Percentiles rank a stretch among this genome's conserved stretches.
phyloP scores from a whole-genome alignment of 768 basidiomycete species.

The Tricholoma terreum region DNA sequence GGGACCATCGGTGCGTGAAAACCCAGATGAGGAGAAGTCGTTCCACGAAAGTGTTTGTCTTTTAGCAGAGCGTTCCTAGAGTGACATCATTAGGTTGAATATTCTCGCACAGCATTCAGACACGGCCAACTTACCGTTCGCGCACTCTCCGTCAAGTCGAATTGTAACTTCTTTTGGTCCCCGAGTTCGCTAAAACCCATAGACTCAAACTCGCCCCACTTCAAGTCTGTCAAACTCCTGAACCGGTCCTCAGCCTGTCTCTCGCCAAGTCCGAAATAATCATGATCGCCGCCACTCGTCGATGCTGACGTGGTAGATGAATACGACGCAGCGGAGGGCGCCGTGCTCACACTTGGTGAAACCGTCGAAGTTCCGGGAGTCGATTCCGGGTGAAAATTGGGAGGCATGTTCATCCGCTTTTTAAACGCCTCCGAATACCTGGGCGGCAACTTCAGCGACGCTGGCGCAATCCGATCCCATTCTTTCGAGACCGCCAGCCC shows the following conservation, averaged over 20 bases:
- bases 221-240: constrained; percentile 77
- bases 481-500: constrained; percentile 63
- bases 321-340: constrained; percentile 43
- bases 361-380: constrained; percentile 27
- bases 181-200: constrained; percentile 68
- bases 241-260: constrained; percentile 66
- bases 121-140: constrained; percentile 43
- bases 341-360: constrained; percentile 21
- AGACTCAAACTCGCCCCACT: constrained; percentile 90
- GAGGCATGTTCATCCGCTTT: constrained; percentile 71
- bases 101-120: background rate
- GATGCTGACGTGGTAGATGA: constrained; percentile 31
- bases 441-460: constrained; percentile 56
- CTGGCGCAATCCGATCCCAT: constrained; percentile 72
- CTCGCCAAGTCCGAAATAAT: constrained; percentile 34
- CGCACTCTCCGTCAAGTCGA: constrained; percentile 90
- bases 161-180: constrained; percentile 75
- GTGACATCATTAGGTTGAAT: background rate
- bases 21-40: constrained; percentile 83
- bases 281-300: constrained; percentile 29
- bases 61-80: constrained; percentile 63
- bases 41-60: constrained; percentile 87
- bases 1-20: constrained; percentile 73
- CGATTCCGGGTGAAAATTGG: constrained; percentile 55
- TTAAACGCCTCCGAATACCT: constrained; percentile 73